phyloP scores from a whole-genome alignment of 2,329 filamentous ascomycete species.

The Byssoonygena ceratinophila region DNA sequence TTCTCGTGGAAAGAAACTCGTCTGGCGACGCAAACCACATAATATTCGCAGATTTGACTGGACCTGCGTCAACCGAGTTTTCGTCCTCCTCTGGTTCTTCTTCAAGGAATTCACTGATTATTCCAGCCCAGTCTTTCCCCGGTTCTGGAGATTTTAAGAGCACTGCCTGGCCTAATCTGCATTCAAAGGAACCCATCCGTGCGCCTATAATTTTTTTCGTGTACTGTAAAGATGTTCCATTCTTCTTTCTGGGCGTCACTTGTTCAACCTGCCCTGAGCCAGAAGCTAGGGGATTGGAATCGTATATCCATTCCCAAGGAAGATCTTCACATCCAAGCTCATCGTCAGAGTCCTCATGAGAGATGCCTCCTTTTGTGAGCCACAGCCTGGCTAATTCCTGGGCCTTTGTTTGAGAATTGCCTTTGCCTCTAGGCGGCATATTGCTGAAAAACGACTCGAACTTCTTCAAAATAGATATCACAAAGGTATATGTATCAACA shows the following conservation, averaged over 20 bases:
- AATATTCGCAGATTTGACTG: conserved; percentile 66
- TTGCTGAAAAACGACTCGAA: neutral
- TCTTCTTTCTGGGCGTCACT: conserved; percentile 7
- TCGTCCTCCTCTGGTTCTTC: conserved; percentile 56
- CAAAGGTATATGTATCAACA: neutral
- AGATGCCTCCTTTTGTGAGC: conserved; percentile 52
- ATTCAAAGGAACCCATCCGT: conserved; percentile 69
- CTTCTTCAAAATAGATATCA: too few species aligned
- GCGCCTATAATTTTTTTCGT: conserved; percentile 61
- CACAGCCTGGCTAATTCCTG: conserved; percentile 37
- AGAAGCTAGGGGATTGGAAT: conserved; percentile 14
- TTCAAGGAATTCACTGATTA: conserved; percentile 73
- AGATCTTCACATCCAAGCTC: conserved; percentile 64
- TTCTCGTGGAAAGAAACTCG: conserved; percentile 73
- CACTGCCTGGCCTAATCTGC: conserved; percentile 69
- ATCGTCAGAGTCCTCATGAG: conserved; percentile 75
- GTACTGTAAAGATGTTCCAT: conserved; percentile 13
- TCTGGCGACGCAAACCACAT: conserved; percentile 88
- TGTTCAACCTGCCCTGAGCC: conserved; percentile 13
- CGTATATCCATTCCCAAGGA: conserved; percentile 72
- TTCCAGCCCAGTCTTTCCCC: conserved; percentile 83
- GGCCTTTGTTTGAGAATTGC: conserved; percentile 17
- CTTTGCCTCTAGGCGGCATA: conserved; percentile 22
- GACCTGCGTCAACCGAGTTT: conserved; percentile 49
- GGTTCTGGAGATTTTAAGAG: conserved; percentile 77